Conservation (phyloP, 2,329 filamentous ascomycete genomes). For the Tolypocladium pustulatum region DNA sequence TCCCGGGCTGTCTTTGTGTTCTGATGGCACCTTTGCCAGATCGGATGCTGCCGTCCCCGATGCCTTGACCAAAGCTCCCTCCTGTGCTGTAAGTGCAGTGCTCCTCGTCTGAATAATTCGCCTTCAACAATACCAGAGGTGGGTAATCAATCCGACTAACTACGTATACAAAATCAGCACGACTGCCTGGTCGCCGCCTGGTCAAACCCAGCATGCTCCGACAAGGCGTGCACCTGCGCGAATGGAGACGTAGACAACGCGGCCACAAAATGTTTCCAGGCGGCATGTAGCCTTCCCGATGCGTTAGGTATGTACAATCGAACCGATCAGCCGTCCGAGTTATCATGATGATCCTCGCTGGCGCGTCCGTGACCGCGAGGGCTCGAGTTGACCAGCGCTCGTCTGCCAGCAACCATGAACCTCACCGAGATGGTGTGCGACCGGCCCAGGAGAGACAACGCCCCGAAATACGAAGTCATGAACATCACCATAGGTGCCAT, state of each 20-base stretch:
- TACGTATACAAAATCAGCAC: not conserved
- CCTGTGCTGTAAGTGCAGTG: not conserved
- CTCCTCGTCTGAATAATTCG: not conserved
- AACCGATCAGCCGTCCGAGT: too few species aligned
- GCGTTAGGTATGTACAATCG: not conserved
- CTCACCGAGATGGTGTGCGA: not conserved
- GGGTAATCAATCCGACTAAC: not conserved
- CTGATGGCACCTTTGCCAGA: not conserved
- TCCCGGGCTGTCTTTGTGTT: constrained; percentile 14
- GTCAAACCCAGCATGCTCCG: not conserved
- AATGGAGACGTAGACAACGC: not conserved
- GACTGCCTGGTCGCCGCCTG: not conserved
- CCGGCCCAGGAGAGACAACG: not conserved
- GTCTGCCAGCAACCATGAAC: not conserved
- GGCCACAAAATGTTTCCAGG: not conserved
- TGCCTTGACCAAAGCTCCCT: not conserved
- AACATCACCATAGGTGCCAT: not conserved
- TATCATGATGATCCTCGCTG: not conserved
- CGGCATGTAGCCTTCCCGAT: not conserved
- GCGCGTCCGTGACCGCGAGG: not conserved
- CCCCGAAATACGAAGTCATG: not conserved
- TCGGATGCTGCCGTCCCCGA: not conserved
- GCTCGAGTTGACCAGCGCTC: not conserved
- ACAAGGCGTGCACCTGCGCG: not conserved
- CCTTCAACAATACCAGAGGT: not conserved